Evolutionary conservation across 1,284 basidiomycete species (phyloP), one percentile per base, ranked within the genome.

Genomic region (Ustilago esculenta): DNA sequence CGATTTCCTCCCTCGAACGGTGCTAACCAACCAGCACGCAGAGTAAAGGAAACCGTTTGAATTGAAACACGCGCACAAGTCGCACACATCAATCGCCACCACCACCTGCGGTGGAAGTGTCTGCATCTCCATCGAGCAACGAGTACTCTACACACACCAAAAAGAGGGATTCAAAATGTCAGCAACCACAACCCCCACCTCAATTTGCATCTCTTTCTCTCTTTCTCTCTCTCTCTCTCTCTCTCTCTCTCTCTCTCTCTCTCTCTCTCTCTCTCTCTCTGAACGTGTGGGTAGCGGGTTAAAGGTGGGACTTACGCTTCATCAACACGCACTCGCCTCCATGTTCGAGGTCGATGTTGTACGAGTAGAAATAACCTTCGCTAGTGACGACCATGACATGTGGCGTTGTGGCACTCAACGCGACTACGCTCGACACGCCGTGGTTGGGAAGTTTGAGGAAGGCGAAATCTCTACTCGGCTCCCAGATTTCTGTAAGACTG

Each of bases 351-450:
- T 99, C 95, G 77, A 99, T 95, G 76, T 87, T 91, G 83, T 98
- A 98, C 8, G 90, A 89, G 81, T 98, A 97, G 81, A 97, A 96
- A 74, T 92, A 90, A 0, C 95, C 95, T 69, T 98, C 94, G 0
- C 92, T 92, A 0, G 93, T 94, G 47, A 97, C 89, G 11, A 98
- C 94, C 92, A 98, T 96, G 5, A 98, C 91, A 69, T 98, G 93
- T 0, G 95, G 95, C 82, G 92, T 90, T 10, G 92, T 94, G 8
- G 53, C 52, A 55, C 66, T 70, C n/a, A 81, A 54, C 14, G 79
- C 80, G 4, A 82, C 81, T 2, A 81, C 69, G 18, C 77, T 81
- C 47, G 77, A 73, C 10, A 84, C 88, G 5, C 92, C 92, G 39
- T 87, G 88, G 1, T 87, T 87, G n/a, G 94, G 92, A 29, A 98